Conservation (phyloP, 2,329 filamentous ascomycete genomes). For the Calonectria naviculata region DNA sequence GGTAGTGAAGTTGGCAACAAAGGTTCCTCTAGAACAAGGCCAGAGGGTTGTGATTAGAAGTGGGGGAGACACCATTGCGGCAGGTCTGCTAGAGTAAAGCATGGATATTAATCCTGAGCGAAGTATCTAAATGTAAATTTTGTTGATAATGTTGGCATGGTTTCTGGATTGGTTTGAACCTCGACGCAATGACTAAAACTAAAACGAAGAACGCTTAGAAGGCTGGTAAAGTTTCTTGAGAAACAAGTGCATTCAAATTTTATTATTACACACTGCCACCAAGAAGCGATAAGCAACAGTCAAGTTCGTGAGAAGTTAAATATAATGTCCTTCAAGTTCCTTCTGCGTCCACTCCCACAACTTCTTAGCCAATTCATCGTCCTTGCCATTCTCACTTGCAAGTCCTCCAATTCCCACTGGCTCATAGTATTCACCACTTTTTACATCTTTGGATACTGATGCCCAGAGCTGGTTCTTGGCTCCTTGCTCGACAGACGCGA, state of each 20-base stretch:
- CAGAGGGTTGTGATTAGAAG: conserved; percentile 84
- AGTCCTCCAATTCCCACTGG: conserved; percentile 43
- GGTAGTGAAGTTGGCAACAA: conserved; percentile 76
- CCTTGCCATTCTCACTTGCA: conserved; percentile 31
- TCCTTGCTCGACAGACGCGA: conserved; percentile 45
- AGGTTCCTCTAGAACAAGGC: conserved; percentile 83
- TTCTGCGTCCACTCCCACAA: conserved; percentile 51
- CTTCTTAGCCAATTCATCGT: conserved; percentile 42
- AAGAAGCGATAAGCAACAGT: neutral
- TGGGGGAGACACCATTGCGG: conserved; percentile 86
- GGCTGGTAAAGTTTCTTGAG: neutral
- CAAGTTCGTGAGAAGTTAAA: neutral
- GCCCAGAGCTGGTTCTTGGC: conserved; percentile 57
- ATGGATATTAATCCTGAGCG: neutral
- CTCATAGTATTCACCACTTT: conserved; percentile 47
- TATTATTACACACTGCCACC: too few relatives aligned
- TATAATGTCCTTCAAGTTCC: conserved; percentile 35
- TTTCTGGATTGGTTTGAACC: too few relatives aligned
- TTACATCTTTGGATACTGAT: conserved; percentile 45
- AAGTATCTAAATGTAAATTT: neutral
- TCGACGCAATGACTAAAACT: too few relatives aligned
- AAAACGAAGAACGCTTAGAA: neutral
- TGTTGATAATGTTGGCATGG: neutral
- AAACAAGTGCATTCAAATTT: neutral
- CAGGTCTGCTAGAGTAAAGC: conserved; percentile 80